Evolutionary conservation across 148 eudicot species (phyloP).

Genomic region (Heliosperma pusillum): DNA sequence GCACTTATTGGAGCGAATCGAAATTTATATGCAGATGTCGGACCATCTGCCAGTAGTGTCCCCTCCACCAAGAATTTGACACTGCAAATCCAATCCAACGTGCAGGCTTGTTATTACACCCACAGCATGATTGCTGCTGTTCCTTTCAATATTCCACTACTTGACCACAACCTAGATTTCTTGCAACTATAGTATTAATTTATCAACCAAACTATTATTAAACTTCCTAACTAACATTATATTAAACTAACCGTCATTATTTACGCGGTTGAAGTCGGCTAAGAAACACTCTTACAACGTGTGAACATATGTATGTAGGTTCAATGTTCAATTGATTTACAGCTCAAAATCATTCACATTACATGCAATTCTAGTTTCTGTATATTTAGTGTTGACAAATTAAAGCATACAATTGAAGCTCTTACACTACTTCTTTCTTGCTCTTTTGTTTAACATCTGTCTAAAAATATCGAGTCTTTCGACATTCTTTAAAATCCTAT

Average conservation of each 20-base stretch:
- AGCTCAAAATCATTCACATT: neutral
- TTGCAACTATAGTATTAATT: neutral
- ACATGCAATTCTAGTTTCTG: neutral
- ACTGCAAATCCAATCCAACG: neutral
- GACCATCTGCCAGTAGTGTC: too few relatives aligned
- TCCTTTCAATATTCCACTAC: conserved; percentile 11
- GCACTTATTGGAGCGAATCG: too few relatives aligned
- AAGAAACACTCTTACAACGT: conserved; percentile 10
- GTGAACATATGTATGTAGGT: neutral
- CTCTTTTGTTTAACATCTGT: neutral
- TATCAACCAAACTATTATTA: neutral
- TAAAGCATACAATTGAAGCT: neutral
- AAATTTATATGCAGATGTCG: too few relatives aligned
- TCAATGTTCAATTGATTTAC: neutral
- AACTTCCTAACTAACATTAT: neutral
- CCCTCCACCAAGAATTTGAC: neutral
- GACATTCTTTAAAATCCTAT: neutral
- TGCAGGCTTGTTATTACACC: neutral
- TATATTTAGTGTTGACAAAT: neutral
- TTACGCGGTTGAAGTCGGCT: neutral
- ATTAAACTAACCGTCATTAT: neutral
- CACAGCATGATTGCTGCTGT: conserved; percentile 7
- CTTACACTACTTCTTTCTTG: neutral
- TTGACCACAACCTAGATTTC: conserved; percentile 5
- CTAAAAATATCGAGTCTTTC: too few relatives aligned